Percentiles rank a stretch among this genome's conserved stretches.
These are phyloP conservation scores for Coniella lustricola DNA, from an alignment of 2,329 filamentous ascomycete genomes.

Conservation along the genomic window DNA sequence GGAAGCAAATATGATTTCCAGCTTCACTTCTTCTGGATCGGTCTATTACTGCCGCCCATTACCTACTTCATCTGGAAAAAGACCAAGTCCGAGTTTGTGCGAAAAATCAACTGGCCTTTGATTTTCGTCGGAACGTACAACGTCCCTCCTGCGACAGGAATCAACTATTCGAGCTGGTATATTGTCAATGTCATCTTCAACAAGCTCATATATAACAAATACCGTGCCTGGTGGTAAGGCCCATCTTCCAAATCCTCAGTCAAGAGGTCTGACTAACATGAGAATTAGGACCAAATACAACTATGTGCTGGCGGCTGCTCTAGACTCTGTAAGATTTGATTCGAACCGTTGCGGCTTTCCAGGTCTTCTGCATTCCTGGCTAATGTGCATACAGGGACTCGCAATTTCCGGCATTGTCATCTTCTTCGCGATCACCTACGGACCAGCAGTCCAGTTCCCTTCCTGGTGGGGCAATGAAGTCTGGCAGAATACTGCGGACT, in stretches of 20 bases:
- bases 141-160: conserved; percentile 30
- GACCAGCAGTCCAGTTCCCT: conserved; percentile 25
- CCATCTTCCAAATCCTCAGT: too few species aligned
- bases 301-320: conserved; percentile 27
- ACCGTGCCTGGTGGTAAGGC: conserved; percentile 37
- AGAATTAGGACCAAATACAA: conserved; percentile 31
- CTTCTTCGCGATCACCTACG: conserved; percentile 30
- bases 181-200: conserved; percentile 40
- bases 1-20: background rate
- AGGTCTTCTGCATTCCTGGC: background rate
- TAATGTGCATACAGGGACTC: conserved; percentile 18
- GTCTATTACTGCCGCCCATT: conserved; percentile 31
- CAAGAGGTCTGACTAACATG: background rate
- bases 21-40: conserved; percentile 46
- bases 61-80: conserved; percentile 35
- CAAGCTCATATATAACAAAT: conserved; percentile 33
- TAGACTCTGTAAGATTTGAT: conserved; percentile 20
- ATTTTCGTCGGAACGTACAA: conserved; percentile 31
- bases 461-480: conserved; percentile 30
- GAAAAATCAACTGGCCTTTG: conserved; percentile 30
- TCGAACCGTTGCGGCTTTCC: too few species aligned
- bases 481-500: conserved; percentile 29
- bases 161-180: conserved; percentile 32
- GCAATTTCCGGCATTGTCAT: conserved; percentile 28
- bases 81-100: conserved; percentile 26